Evolutionary conservation across 805 yeast genomes (phyloP).

Genomic region (Candida bentonensis): DNA sequence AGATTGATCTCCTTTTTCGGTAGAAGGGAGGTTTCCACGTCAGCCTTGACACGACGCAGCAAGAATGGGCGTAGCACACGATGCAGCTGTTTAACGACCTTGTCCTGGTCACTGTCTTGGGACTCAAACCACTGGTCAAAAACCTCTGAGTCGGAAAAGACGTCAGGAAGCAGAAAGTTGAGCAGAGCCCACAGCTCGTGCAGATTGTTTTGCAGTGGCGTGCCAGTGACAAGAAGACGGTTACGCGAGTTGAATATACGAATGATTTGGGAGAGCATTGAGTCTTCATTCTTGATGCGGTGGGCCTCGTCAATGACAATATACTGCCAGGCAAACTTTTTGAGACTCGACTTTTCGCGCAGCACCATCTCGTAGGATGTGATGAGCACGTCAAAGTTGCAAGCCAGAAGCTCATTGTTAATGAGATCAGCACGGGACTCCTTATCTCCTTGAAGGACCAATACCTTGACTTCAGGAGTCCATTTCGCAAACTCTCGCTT

Average conservation of each 20-base stretch:
- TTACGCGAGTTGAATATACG: constrained; percentile 76
- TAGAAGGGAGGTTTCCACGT: constrained; percentile 78
- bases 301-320: constrained; percentile 94
- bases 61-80: constrained; percentile 79
- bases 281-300: constrained; percentile 88
- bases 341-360: constrained; percentile 68
- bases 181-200: constrained; percentile 95
- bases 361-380: constrained; percentile 91
- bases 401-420: constrained; percentile 42
- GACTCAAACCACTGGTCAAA: constrained; percentile 88
- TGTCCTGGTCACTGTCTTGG: constrained; percentile 46
- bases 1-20: constrained; percentile 86
- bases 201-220: constrained; percentile 86
- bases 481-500: constrained; percentile 83
- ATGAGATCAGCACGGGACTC: constrained; percentile 58
- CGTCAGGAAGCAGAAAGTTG: constrained; percentile 85
- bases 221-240: constrained; percentile 82
- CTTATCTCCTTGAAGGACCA: constrained; percentile 81
- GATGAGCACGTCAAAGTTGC: constrained; percentile 78
- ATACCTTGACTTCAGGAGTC: constrained; percentile 87
- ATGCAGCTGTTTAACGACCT: constrained; percentile 77
- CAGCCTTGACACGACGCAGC: constrained; percentile 78
- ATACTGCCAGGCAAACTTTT: constrained; percentile 85
- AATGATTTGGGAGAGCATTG: constrained; percentile 83
- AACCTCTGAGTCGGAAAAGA: constrained; percentile 78